Percentiles rank a stretch among this genome's conserved stretches.
Evolutionary conservation across 495 filamentous ascomycete species (phyloP).

Genomic region (Penicillium atrosanguineum): DNA sequence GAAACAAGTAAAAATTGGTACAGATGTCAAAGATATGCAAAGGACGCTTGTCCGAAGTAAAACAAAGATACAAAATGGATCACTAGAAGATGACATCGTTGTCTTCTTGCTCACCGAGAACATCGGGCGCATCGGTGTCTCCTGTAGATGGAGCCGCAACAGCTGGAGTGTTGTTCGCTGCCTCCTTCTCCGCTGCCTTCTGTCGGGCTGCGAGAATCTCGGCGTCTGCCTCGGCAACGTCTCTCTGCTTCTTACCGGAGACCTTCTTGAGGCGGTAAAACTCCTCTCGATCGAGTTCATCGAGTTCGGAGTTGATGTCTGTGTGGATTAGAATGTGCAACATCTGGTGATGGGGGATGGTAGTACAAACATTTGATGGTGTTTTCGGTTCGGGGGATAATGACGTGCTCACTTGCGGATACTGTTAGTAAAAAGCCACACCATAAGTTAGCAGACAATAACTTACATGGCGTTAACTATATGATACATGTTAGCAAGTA

Average conservation of each 20-base stretch:
- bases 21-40: constrained; percentile 19
- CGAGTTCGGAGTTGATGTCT: constrained; percentile 98
- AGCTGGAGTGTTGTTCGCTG: constrained; percentile 29
- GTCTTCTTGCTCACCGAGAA: constrained; percentile 84
- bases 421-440: constrained; percentile 9
- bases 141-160: constrained; percentile 10
- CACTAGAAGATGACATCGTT: constrained; percentile 90
- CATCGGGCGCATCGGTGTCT: constrained; percentile 54
- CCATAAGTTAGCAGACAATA: not conserved
- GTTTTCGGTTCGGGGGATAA: constrained; percentile 96
- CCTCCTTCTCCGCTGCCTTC: constrained; percentile 41
- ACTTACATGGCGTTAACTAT: constrained; percentile 91
- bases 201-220: constrained; percentile 64
- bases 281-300: constrained; percentile 96
- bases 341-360: not conserved
- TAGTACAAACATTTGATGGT: constrained; percentile 83
- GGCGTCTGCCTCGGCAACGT: constrained; percentile 69
- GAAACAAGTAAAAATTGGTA: constrained; percentile 18
- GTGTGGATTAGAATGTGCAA: constrained; percentile 15
- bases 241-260: constrained; percentile 89
- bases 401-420: constrained; percentile 73
- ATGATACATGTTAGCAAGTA: constrained; percentile 2
- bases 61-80: constrained; percentile 4
- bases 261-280: constrained; percentile 99
- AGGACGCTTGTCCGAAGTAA: constrained; percentile 8